Base-by-base conservation (phyloP, 1,284 basidiomycete genomes). In the Pyrrhoderma lamaoense region DNA sequence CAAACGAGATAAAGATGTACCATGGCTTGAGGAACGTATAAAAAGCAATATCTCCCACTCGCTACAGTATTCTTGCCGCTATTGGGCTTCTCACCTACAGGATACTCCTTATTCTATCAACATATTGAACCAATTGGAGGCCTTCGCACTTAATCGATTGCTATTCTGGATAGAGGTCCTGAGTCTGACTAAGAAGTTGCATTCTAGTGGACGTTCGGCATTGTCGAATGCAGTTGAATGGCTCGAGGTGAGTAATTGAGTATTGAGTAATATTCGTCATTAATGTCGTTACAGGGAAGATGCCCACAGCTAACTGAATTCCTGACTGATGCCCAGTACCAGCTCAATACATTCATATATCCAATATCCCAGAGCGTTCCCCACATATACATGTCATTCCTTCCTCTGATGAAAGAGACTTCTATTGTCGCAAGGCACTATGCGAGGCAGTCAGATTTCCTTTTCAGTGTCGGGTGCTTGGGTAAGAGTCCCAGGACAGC, bases 81-180 rank as follows among this genome's bases (percentile, higher is more conserved):
- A 18, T 39, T 53, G 51, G 51, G 4, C 27, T 1, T n/a, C 8
- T 13, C 51, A 53, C 43, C 43, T 52, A 25, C 36, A n/a, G 27
- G 39, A 50, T 18, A 19, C 34, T 23, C 47, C 36, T 13, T 48
- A 16, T 23, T 48, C 47, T n/a, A 8, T n/a, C 9, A 37, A 48
- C 1, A 16, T 38, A n/a, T 2, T 9, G 13, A 21, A 38, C 11
- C 14, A 40, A 9, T 13, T 48, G 7, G 18, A 16, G 9, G 7
- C 3, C 5, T 37, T 45, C 34, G 27, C 19, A 3, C 9, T 8
- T 3, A 18, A 36, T 16, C 47, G 19, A 14, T 38, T 42, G 1
- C 25, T 48, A 22, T 42, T 18, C 25, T 48, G 47, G 47, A 27
- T 48, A 9, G 47, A 48, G 16, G 25, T 40, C 16, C 35, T 48